Evolutionary conservation across 176 grass and related monocot species (phyloP).

Genomic region (Carex kokanica): DNA sequence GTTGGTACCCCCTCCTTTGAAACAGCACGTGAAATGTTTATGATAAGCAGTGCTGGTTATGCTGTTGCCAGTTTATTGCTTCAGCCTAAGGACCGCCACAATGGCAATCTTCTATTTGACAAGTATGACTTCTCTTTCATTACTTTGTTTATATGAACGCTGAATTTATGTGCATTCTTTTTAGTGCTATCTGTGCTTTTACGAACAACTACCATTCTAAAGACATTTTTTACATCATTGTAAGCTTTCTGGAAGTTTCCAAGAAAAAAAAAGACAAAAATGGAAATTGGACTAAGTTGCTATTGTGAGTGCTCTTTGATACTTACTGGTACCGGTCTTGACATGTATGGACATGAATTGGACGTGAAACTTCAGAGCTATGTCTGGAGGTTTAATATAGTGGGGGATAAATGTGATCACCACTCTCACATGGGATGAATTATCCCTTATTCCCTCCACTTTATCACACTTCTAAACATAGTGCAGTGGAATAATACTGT

Average conservation of each 20-base stretch:
- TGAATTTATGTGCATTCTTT: constrained; percentile 8
- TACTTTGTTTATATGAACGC: constrained; percentile 22
- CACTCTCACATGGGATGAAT: not conserved
- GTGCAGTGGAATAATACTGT: not conserved
- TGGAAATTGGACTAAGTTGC: not conserved
- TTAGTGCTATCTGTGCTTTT: not conserved
- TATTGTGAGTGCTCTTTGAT: not conserved
- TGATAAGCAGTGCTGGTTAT: constrained; percentile 98
- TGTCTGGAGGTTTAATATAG: not conserved
- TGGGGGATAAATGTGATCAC: not conserved
- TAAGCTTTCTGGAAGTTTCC: not conserved
- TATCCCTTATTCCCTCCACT: not conserved
- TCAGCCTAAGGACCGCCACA: constrained; percentile 97
- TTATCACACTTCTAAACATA: constrained; percentile 5
- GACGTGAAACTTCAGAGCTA: not conserved
- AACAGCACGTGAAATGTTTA: constrained; percentile 95
- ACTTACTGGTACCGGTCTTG: not conserved
- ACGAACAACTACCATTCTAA: not conserved
- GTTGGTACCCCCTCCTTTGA: constrained; percentile 86
- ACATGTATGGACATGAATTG: not conserved
- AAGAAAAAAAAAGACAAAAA: not conserved
- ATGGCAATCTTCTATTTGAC: constrained; percentile 99
- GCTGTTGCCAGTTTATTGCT: constrained; percentile 96
- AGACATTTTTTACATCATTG: not conserved
- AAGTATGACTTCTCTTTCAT: constrained; percentile 42